Evolutionary conservation across 257 asterid species (phyloP), one percentile per base, ranked within the genome.

Genomic region (Rubia yunnanensis): DNA sequence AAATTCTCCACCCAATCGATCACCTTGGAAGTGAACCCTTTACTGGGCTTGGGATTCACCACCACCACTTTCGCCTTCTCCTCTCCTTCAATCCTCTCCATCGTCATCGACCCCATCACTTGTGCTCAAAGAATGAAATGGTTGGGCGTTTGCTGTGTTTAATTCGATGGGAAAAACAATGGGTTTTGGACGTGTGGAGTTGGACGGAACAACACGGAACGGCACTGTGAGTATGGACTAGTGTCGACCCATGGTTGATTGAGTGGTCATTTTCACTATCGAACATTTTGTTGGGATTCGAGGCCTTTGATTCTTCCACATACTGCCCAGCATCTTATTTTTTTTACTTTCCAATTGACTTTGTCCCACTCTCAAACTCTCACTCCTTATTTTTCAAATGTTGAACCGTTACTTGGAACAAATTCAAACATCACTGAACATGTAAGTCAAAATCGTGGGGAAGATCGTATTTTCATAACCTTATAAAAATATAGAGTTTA

Each of bases 1-100:
- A 81, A 73, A 83, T 79, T 79, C 72, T 92, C 99, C 68, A 92
- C 48, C 89, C 81, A 87, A 70, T 89, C 99, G 1, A 86, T 65
- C 5, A 83, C 86, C 83, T 78, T 89, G 10, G 96, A 81, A 61
- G 73, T 68, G 46, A 86, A 34, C 7, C 99, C 95, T 46, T 78
- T 84, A 0, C 15, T 50, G 14, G 97, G 97, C 78, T 73, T 79
- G 27, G 99, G 99, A 6, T 86, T 80, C 73, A 92, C 97, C 74
- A 70, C 76, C 81, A 84, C 84, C 49, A 79, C 70, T 81, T 81
- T 89, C 34, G 63, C 65, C 50, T 60, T 84, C 22, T 72, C 86
- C 6, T 70, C 71, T 10, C 13, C 76, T 10, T 22, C 66, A 31
- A 69, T 53, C 48, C 56, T 68, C 38, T 80, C 91, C 95, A 81